Evolutionary conservation across 2,329 filamentous ascomycete genomes (phyloP), one percentile per base, ranked within the genome.

Genomic region (Talaromyces sp.): DNA sequence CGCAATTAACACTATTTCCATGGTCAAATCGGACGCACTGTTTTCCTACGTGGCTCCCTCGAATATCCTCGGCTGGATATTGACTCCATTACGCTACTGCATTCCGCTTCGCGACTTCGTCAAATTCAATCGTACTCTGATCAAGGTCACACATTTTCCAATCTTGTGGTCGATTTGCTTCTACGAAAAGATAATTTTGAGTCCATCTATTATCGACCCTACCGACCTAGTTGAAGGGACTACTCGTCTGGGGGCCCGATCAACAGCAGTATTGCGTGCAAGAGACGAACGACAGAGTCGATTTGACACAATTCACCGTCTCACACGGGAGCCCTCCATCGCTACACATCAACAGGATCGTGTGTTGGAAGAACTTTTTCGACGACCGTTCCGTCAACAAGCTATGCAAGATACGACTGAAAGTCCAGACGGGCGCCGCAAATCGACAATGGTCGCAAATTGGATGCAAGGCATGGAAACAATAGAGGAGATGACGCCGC

Each of bases 1-100:
- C 71, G 93, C 93, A 0, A 92, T 98, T 74, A 98, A 97, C 72
- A 96, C 93, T 4, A 96, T 97, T 57, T 96, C 92, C 4, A 96
- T 96, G 91, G 93, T 97, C 67, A 98, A 97, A 76, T 96, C 95
- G n/a, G 93, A 98, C 73, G 90, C 92, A 0, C 81, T 97, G 0
- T 98, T 98, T 80, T 96, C 92, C 3, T 97, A 97, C 73, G 86
- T 97, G 65, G 90, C 93, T 1, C 93, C 93, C 0, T 89, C 90
- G 14, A 98, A 98, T 72, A 89, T 97, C 33, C 84, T 97, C 66
- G 93, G 91, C 1, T 98, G 93, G 93, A 73, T 93, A 0, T 80
- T 96, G 31, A 92, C 92, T 70, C 93, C 93, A 0, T 75, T 96
- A 50, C 85, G 93, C 66, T 96, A 89, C 72, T 80, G 87, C 69